Evolutionary conservation across 257 asterid species (phyloP).

Genomic region (Salvia splendens): DNA sequence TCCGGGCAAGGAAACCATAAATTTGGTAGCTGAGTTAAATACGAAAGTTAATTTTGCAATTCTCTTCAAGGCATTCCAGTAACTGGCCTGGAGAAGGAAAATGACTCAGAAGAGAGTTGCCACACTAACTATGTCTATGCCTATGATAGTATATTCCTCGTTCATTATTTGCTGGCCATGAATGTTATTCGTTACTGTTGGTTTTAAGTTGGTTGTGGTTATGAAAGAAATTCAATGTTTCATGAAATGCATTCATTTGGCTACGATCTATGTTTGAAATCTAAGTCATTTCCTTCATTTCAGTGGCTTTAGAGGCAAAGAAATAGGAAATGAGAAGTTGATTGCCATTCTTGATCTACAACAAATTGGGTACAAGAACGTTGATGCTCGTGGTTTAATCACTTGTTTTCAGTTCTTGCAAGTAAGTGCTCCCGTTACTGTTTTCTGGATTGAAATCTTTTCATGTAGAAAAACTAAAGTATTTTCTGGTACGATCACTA

Average conservation of each 20-base stretch:
- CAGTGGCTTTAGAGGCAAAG: conserved; percentile 64
- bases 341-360: conserved; percentile 60
- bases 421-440: conserved; percentile 37
- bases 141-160: too few relatives aligned
- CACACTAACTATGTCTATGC: not conserved
- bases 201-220: not conserved
- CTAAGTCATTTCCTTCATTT: conserved; percentile 10
- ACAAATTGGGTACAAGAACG: conserved; percentile 51
- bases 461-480: too few relatives aligned
- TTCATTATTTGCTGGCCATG: too few relatives aligned
- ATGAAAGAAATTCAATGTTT: too few relatives aligned
- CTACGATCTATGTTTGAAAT: not conserved
- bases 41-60: not conserved
- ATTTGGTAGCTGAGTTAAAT: not conserved
- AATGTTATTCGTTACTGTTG: not conserved
- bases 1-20: conserved; percentile 2
- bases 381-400: conserved; percentile 66
- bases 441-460: not conserved
- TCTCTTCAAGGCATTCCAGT: not conserved
- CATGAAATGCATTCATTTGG: not conserved
- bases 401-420: conserved; percentile 79
- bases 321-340: conserved; percentile 69
- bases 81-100: not conserved
- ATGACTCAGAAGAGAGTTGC: too few relatives aligned
- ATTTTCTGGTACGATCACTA: too few relatives aligned